phyloP scores from a whole-genome alignment of 768 basidiomycete species.

The Vararia minispora region DNA sequence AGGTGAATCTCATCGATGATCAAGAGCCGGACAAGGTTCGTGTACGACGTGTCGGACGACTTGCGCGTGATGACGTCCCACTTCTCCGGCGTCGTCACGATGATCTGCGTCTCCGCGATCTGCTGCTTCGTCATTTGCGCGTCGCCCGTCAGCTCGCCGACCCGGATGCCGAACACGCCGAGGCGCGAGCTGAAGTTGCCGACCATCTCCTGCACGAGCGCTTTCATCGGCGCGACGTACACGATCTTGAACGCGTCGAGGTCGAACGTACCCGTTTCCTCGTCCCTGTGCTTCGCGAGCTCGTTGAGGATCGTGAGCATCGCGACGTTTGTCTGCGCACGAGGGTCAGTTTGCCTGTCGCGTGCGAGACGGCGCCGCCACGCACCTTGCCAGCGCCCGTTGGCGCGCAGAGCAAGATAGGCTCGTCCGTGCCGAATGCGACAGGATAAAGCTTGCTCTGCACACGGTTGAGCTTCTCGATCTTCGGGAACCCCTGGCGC shows the following conservation, averaged over 20 bases:
- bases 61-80: conserved; percentile 99
- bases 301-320: conserved; percentile 92
- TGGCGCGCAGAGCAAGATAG: conserved; percentile 90
- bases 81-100: conserved; percentile 98
- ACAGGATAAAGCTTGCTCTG: conserved; percentile 90
- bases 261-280: conserved; percentile 68
- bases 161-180: conserved; percentile 58
- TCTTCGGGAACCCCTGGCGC: conserved; percentile 70
- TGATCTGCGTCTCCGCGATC: conserved; percentile 93
- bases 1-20: conserved; percentile 99
- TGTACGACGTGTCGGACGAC: conserved; percentile 92
- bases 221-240: conserved; percentile 99
- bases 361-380: background rate
- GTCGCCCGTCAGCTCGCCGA: conserved; percentile 95
- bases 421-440: conserved; percentile 92
- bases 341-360: conserved; percentile 13
- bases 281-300: conserved; percentile 78
- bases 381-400: conserved; percentile 96
- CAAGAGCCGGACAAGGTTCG: conserved; percentile 89
- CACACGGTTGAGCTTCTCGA: conserved; percentile 74
- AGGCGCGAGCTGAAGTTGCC: conserved; percentile 85
- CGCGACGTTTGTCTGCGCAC: conserved; percentile 85
- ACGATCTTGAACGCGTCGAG: conserved; percentile 91
- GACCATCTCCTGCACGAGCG: conserved; percentile 97
- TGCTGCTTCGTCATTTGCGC: conserved; percentile 97